phyloP scores from a whole-genome alignment of 1,284 basidiomycete genomes.

The Phellopilus nigrolimitatus region DNA sequence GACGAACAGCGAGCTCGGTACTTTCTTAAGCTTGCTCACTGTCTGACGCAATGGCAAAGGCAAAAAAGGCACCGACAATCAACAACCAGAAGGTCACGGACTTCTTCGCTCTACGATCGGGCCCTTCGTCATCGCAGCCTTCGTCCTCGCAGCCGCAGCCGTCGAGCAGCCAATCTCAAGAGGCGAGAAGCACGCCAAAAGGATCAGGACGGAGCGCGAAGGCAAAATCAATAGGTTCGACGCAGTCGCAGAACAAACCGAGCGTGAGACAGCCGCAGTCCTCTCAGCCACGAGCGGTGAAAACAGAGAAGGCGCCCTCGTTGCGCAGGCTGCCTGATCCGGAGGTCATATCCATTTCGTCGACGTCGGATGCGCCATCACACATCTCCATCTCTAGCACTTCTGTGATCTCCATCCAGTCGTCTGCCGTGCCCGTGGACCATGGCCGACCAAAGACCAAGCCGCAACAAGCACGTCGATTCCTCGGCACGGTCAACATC shows the following conservation, averaged over 20 bases:
- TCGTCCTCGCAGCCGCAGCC: constrained; percentile 6
- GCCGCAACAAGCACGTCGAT: constrained; percentile 6
- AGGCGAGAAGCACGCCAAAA: background rate
- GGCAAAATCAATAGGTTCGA: background rate
- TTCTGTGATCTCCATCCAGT: background rate
- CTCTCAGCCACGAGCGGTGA: constrained; percentile 6
- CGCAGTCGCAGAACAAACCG: background rate
- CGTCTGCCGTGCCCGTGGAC: background rate
- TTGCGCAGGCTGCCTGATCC: background rate
- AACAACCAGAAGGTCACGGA: constrained; percentile 15
- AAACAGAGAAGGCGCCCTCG: constrained; percentile 19
- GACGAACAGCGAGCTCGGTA: too few relatives aligned
- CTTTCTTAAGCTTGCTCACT: too few relatives aligned
- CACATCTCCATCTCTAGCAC: constrained; percentile 11
- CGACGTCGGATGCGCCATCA: constrained; percentile 9
- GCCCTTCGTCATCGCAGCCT: constrained; percentile 1
- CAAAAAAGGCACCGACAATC: background rate
- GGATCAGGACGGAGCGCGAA: background rate
- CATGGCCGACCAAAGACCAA: background rate
- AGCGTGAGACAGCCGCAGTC: background rate
- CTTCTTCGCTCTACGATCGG: constrained; percentile 5
- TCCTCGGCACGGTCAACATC: background rate
- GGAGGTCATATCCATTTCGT: constrained; percentile 16
- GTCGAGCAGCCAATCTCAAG: background rate
- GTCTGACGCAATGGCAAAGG: constrained; percentile 9